Evolutionary conservation across 768 basidiomycete genomes (phyloP), one percentile per base, ranked within the genome.

Genomic region (Suillus plorans): DNA sequence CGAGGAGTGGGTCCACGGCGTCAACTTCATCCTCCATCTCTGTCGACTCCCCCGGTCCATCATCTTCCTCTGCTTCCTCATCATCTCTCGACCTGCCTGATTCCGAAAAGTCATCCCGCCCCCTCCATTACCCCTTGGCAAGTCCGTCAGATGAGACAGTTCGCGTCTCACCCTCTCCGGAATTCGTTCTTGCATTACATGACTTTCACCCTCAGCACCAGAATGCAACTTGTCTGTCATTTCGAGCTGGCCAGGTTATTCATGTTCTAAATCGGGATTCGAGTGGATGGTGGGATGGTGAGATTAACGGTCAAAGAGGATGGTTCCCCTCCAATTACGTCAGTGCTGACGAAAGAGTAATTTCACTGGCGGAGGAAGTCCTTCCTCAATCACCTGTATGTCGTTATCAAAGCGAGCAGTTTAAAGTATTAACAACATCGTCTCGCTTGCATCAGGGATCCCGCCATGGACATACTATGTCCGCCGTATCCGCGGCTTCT

Each of bases 291-390:
- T 99, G 97, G 97, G 96, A 99, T 73, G 97, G 97, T 12, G 95
- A 99, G 77, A 76, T 97, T 20, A 91, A 94, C 42, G 91, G 89
- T 3, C 80, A 89, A 66, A 81, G 96, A 70, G 97, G 97, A 14
- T 99, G 97, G 97, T 99, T 99, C 77, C 97, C 97, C 22, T 95
- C 94, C 71, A 99, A 99, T 78, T 99, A 97, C 78, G 92, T 94
- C 68, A 89, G 88, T 68, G 79, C 84, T 18, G 88, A 90, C 68
- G 80, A 84, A 60, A 82, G 82, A 60, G 72, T 76, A 25, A 72
- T 78, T 9, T 81, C 86, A 45, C 71, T 89, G 65, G 83, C 82
- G 5, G 85, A 85, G 66, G 88, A 90, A 71, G 84, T 88, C 64
- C 78, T 85, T 25, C 76, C 84, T 61, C 74, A 72, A 64, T 73